These are phyloP conservation scores for Globisporangium sylvaticum DNA, from an alignment of 352 stramenopile genomes.

Conservation along the genomic window DNA sequence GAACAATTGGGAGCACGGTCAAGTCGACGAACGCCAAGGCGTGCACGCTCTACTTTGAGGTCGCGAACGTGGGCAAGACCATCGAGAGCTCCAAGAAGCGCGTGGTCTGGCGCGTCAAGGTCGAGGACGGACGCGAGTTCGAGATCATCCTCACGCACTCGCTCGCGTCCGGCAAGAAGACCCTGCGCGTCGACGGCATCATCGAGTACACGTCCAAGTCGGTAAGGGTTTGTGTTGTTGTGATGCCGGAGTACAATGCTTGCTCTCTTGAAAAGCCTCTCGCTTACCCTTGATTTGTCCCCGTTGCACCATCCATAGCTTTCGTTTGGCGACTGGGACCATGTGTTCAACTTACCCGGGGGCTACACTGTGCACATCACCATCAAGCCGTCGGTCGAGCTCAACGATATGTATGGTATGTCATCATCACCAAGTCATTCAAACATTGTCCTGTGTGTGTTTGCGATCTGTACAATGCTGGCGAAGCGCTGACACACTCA, in stretches of 20 bases:
- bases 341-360: conserved; percentile 79
- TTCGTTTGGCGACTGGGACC: conserved; percentile 82
- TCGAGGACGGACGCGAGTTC: conserved; percentile 75
- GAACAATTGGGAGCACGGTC: conserved; percentile 59
- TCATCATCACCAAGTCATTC: background rate
- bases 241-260: no score
- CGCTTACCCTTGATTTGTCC: no score
- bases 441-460: background rate
- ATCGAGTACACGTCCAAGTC: conserved; percentile 75
- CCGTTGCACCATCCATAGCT: conserved; percentile 23
- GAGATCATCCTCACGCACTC: conserved; percentile 84
- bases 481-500: background rate
- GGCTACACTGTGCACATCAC: conserved; percentile 81
- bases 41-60: conserved; percentile 68
- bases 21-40: conserved; percentile 73
- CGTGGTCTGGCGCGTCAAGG: conserved; percentile 78
- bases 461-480: background rate
- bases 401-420: conserved; percentile 87
- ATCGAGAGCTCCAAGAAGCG: conserved; percentile 86
- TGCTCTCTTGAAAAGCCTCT: no score
- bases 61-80: conserved; percentile 81
- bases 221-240: conserved; percentile 20
- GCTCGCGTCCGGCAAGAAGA: conserved; percentile 76
- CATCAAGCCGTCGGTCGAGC: conserved; percentile 81
- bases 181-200: conserved; percentile 73